Base-by-base conservation (phyloP, 2,329 filamentous ascomycete genomes). In the Geoglossum cookeanum region DNA sequence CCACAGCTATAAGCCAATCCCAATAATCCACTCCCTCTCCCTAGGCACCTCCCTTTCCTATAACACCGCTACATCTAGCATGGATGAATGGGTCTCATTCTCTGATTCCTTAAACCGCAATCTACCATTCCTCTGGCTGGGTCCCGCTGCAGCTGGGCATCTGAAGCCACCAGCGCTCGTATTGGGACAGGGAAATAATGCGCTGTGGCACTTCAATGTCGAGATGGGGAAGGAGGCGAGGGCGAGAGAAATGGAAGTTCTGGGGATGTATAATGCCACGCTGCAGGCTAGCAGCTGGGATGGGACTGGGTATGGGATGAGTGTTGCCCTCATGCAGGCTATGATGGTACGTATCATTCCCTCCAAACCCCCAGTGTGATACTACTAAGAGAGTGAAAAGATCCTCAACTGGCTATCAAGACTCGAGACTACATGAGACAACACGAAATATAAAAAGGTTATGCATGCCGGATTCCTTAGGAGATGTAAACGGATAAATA, bases 211-310 rank as follows among this genome's bases (percentile, higher is more conserved):
- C 48, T 74, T 70, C 59, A 68, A 67, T 5, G 59, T 67, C 6
- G 64, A 69, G 54, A 66, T 71, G 39, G 61, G 56, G 37, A 58
- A 61, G 47, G 64, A 67, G 29, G 70, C 71, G 1, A 64, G 60
- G 22, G 61, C 63, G 5, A 66, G 65, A 58, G 67, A 68, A 22
- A 64, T 73, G 58, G 72, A 74, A 55, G 62, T 69, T 17, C 60
- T 75, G 55, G 66, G 66, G 8, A 67, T 74, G 66, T 74, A 69
- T 61, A 74, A 73, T 62, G 62, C 70, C 55, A 73, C 71, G 0
- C 59, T 71, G 42, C 69, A 72, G 59, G 70, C 68, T 11, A 63
- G 62, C 9, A 70, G 67, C 56, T 67, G 61, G 62, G 69, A 72
- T 62, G 71, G 70, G 1, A 63, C 64, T 53, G 61, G 61, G 55